Evolutionary conservation across 2,329 filamentous ascomycete species (phyloP), one percentile per base, ranked within the genome.

Genomic region (Neocucurbitaria cava): DNA sequence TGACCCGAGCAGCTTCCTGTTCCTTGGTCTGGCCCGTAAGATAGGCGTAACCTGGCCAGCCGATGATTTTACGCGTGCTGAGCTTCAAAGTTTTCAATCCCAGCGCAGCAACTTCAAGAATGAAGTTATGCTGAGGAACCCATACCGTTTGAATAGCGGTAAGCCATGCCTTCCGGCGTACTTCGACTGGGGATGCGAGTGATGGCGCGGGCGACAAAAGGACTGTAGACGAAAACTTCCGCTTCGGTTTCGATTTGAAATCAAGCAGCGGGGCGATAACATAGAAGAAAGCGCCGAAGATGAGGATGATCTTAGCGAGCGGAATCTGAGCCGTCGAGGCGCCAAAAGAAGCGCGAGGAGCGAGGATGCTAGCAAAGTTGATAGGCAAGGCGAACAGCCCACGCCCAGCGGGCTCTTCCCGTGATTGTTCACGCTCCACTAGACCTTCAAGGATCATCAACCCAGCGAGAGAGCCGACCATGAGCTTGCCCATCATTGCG

Each of bases 101-200:
- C 21, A 97, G 82, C 3, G 92, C 93, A 15, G 90, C 87, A 50
- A 91, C 89, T 74, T 96, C 94, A 3, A 96, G 85, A 62, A 94
- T 83, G 73, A 96, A 93, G 63, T 89, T 91, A 74, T 96, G 91
- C 18, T 89, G 86, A 10, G 94, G 94, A 13, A 97, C 90, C 85
- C 92, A 96, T 21, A 96, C 91, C 3, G 90, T 94, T 76, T 96
- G 93, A 54, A 96, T 89, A 7, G 93, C 91, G 3, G 93, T 97
- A 52, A 96, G 87, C 93, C 94, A 97, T 28, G 93, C 93, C 73
- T 92, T 90, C 56, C 89, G 87, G 46, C 92, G 89, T 41, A 96
- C 89, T 64, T 95, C 87, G 52, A 96, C 92, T 0, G 93, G 89
- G 0, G 92, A 93, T 3, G 90, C 87, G 52, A 92, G 81, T 2